Conservation (phyloP, 148 eudicot species). For the Arctostaphylos glauca region DNA sequence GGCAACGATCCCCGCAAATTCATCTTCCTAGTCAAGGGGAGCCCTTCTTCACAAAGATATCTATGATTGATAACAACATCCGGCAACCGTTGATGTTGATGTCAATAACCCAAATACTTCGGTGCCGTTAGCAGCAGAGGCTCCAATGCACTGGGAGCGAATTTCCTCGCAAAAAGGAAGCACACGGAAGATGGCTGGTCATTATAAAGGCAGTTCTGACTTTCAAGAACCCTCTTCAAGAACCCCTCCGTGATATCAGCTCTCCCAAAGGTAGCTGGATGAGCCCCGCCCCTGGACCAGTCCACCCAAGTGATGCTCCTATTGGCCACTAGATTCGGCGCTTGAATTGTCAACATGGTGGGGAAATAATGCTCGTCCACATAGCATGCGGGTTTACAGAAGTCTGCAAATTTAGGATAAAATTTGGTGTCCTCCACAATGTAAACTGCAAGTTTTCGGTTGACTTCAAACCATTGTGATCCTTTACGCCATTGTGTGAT, state of each 20-base stretch:
- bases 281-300: slow-evolving; percentile 37
- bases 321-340: slow-evolving; percentile 25
- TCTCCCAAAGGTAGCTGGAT: slow-evolving; percentile 29
- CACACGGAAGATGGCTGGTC: slow-evolving; percentile 22
- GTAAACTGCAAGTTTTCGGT: slow-evolving; percentile 14
- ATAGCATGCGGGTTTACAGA: slow-evolving; percentile 22
- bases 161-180: slow-evolving; percentile 32
- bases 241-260: slow-evolving; percentile 19
- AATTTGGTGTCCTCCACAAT: slow-evolving; percentile 19
- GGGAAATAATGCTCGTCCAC: slow-evolving; percentile 35
- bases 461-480: slow-evolving; percentile 23
- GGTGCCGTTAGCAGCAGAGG: slow-evolving; percentile 19
- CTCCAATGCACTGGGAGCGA: slow-evolving; percentile 28
- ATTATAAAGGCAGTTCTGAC: slow-evolving; percentile 23
- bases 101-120: slow-evolving; percentile 19
- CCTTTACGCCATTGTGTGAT: slow-evolving; percentile 25
- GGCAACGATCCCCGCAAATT: background rate
- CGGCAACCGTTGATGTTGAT: background rate
- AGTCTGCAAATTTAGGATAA: slow-evolving; percentile 21
- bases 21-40: background rate
- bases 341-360: slow-evolving; percentile 27
- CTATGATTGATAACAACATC: background rate
- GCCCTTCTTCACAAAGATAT: background rate
- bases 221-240: slow-evolving; percentile 22
- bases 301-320: slow-evolving; percentile 31